A percentile compares a stretch with the other conserved stretches of the same genome.
phyloP scores from a whole-genome alignment of 2,329 filamentous ascomycete genomes.

The Elsinoe necatrix region DNA sequence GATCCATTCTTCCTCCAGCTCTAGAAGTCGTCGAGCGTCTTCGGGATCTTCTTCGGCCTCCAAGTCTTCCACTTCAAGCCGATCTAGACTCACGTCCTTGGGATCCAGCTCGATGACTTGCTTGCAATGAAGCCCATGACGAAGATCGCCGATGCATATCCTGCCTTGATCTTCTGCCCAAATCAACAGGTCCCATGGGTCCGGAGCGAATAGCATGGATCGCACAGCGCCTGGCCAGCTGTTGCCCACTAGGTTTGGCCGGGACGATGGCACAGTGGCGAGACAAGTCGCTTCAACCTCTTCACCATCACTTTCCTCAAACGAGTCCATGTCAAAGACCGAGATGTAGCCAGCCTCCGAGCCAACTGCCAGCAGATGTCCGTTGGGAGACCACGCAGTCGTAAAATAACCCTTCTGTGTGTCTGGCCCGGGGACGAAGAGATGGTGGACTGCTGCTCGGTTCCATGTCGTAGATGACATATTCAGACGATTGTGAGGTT shows the following conservation, averaged over 20 bases:
- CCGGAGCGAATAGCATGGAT: conserved; percentile 85
- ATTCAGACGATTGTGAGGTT: conserved; percentile 31
- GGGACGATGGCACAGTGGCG: conserved; percentile 68
- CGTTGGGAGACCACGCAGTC: conserved; percentile 65
- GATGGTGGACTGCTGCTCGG: conserved; percentile 32
- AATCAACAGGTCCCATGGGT: conserved; percentile 79
- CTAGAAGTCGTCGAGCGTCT: conserved; percentile 15
- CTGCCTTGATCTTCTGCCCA: conserved; percentile 86
- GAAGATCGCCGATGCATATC: conserved; percentile 64
- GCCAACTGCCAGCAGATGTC: conserved; percentile 63
- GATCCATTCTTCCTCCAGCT: conserved; percentile 12
- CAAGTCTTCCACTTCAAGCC: conserved; percentile 44
- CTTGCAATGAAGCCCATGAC: conserved; percentile 56
- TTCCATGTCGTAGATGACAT: conserved; percentile 33
- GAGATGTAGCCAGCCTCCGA: conserved; percentile 75
- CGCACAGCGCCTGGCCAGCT: conserved; percentile 62
- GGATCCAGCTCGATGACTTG: conserved; percentile 60
- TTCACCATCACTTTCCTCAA: conserved; percentile 30
- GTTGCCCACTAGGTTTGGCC: conserved; percentile 45
- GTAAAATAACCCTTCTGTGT: conserved; percentile 59
- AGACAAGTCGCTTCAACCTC: conserved; percentile 56
- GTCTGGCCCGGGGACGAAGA: conserved; percentile 34
- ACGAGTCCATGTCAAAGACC: conserved; percentile 54
- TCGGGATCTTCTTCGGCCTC: conserved; percentile 30
- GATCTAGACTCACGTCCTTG: conserved; percentile 48